Percentiles rank a stretch among this genome's conserved stretches.
Evolutionary conservation across 2,329 filamentous ascomycete species (phyloP).

Genomic region (Cyphellophora europaea): DNA sequence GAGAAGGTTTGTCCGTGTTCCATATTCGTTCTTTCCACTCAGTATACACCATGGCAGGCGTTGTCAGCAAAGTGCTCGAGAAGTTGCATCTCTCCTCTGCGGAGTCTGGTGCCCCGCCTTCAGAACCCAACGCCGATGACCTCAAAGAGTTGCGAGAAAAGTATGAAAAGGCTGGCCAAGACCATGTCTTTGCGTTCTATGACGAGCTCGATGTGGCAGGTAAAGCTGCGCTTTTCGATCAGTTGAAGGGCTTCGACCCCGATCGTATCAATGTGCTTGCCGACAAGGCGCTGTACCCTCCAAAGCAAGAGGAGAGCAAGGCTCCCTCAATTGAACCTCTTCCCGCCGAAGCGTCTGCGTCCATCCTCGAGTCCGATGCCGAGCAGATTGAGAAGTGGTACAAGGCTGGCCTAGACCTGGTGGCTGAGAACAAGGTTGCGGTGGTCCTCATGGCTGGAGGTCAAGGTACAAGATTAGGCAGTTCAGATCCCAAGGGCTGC

Average conservation of each 20-base stretch:
- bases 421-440: constrained; percentile 60
- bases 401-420: constrained; percentile 55
- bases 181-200: constrained; percentile 80
- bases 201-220: constrained; percentile 65
- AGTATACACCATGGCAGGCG: constrained; percentile 35
- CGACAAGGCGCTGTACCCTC: constrained; percentile 70
- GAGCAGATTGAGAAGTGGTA: constrained; percentile 80
- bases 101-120: constrained; percentile 26
- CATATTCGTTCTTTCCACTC: too few species aligned
- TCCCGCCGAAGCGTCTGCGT: constrained; percentile 75
- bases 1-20: too few species aligned
- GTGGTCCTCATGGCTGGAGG: constrained; percentile 97
- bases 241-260: constrained; percentile 75
- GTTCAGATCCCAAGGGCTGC: constrained; percentile 93
- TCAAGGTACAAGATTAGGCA: constrained; percentile 88
- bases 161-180: constrained; percentile 66
- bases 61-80: constrained; percentile 39
- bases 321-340: constrained; percentile 67
- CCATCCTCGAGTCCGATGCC: constrained; percentile 77
- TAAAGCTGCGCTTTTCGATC: constrained; percentile 69
- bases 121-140: constrained; percentile 53
- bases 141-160: constrained; percentile 59
- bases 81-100: constrained; percentile 33
- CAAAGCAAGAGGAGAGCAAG: constrained; percentile 38
- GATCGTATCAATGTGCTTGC: constrained; percentile 80